A percentile compares a stretch with the other conserved stretches of the same genome.
Conservation (phyloP, 495 filamentous ascomycete species). For the Pyrenopolyporus hunteri region DNA sequence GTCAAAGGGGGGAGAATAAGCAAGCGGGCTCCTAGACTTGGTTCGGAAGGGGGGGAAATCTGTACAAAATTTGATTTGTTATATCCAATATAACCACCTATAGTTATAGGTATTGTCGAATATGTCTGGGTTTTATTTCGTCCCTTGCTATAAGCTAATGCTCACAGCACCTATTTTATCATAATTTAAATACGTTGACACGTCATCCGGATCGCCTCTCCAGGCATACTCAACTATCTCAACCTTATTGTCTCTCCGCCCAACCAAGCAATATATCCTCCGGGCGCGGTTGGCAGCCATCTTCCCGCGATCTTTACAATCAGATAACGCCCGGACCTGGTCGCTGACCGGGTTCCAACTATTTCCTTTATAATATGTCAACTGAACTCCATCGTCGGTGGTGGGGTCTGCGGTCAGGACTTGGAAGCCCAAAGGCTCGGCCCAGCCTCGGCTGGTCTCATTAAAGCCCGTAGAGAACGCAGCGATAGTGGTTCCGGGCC, state of each 20-base stretch:
- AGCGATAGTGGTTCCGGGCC: constrained; percentile 31
- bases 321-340: constrained; percentile 15
- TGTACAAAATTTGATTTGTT: constrained; percentile 7
- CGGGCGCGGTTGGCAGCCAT: constrained; percentile 32
- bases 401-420: constrained; percentile 39
- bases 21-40: neutral
- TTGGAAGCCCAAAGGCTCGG: constrained; percentile 39
- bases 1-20: neutral
- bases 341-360: constrained; percentile 16
- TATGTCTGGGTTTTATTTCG: neutral
- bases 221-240: constrained; percentile 39
- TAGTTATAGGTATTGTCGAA: too few relatives aligned
- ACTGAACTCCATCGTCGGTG: constrained; percentile 30
- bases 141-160: constrained; percentile 16
- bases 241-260: neutral
- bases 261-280: constrained; percentile 37
- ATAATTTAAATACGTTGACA: constrained; percentile 32
- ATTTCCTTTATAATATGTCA: constrained; percentile 33
- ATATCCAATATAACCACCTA: constrained; percentile 5
- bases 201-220: constrained; percentile 32
- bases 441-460: constrained; percentile 29
- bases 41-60: neutral
- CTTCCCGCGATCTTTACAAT: constrained; percentile 23
- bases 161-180: constrained; percentile 30
- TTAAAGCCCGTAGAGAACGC: constrained; percentile 43